Base-by-base conservation (phyloP, 768 basidiomycete genomes). In the Pleurotus ostreatus region DNA sequence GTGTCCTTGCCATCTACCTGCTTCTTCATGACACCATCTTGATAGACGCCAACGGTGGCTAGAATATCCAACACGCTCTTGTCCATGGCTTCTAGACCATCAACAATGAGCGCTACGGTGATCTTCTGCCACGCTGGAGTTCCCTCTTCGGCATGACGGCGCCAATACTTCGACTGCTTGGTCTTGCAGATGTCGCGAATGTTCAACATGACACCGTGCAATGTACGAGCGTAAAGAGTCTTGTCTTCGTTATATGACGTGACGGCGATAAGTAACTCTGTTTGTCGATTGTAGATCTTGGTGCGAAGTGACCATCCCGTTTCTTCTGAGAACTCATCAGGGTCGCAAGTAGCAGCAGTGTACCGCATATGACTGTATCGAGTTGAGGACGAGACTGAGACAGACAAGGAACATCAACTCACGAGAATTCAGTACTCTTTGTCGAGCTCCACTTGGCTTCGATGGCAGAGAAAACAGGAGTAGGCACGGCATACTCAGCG, bases 121-220 rank as follows among this genome's bases (percentile, higher is more conserved):
- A 98, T 94, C 67, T 82, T 87, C 68, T 97, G 91, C 95, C 95
- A 98, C 8, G 79, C 86, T 39, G 92, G 90, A 54, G 81, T 79
- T 44, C 92, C 91, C 66, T 92, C 90, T 69, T 92, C 90, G 8
- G 92, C 86, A 51, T 80, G 81, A 57, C 84, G 80, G 44, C 87
- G 80, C 92, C 94, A 94, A 72, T 89, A 96, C 70, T 94, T 94
- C 60, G 89, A 92, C 65, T 90, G 89, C 70, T 95, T 95, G 41
- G 92, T 94, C 73, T 89, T 94, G 82, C 94, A 95, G 62, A 98
- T 98, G 64, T 98, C 90, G 61, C 95, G 89, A 59, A 98, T 96
- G 71, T 99, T 98, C 60, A 96, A 71, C 95, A 98, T 98, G 64
- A 98, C 88, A 60, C 92, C 92, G 66, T 98, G 96, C 40, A 98